Conservation (phyloP, 2,329 filamentous ascomycete genomes). For the Venturia effusa region DNA sequence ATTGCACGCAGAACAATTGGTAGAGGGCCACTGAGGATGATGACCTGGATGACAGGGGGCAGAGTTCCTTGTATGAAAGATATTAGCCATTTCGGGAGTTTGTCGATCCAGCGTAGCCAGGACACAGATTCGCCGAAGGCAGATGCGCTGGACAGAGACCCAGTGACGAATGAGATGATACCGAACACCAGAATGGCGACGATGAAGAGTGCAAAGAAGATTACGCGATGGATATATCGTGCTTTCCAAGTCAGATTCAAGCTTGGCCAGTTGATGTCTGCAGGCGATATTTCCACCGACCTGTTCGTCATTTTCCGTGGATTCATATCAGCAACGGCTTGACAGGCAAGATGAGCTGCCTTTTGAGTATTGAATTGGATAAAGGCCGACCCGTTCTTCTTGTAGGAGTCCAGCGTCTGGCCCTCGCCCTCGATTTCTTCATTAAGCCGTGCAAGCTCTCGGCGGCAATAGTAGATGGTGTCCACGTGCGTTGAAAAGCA, state of each 20-base stretch:
- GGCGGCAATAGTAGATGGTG: slow-evolving; percentile 83
- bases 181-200: slow-evolving; percentile 84
- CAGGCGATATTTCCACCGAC: slow-evolving; percentile 84
- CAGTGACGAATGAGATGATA: slow-evolving; percentile 80
- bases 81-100: slow-evolving; percentile 48
- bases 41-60: slow-evolving; percentile 65
- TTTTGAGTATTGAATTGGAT: slow-evolving; percentile 98
- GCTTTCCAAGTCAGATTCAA: slow-evolving; percentile 96
- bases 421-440: slow-evolving; percentile 76
- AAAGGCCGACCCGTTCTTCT: slow-evolving; percentile 90
- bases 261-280: slow-evolving; percentile 92
- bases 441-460: slow-evolving; percentile 81
- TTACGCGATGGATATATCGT: slow-evolving; percentile 62
- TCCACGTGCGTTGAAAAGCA: slow-evolving; percentile 83
- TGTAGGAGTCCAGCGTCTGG: slow-evolving; percentile 71
- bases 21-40: slow-evolving; percentile 57
- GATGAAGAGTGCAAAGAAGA: slow-evolving; percentile 58
- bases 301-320: slow-evolving; percentile 90
- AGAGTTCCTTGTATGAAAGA: slow-evolving; percentile 75
- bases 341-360: slow-evolving; percentile 95
- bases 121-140: slow-evolving; percentile 50
- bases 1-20: slow-evolving; percentile 69
- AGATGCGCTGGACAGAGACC: slow-evolving; percentile 67
- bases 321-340: slow-evolving; percentile 79
- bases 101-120: slow-evolving; percentile 62